These are phyloP conservation scores for Tricholoma sp. DNA, from an alignment of 768 basidiomycete species.

Conservation along the genomic window DNA sequence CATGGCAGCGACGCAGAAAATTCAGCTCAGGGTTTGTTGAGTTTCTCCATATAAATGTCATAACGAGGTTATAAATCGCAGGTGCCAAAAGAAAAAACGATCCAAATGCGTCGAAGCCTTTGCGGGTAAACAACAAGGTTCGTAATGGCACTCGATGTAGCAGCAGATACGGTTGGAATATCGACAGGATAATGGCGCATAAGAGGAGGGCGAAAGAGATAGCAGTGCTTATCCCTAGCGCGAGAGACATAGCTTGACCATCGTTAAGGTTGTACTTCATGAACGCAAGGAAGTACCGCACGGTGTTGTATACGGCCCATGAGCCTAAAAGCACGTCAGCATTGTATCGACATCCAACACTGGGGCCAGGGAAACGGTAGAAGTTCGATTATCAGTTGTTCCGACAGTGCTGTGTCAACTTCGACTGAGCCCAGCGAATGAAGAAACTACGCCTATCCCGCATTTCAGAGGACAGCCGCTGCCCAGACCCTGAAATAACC, in stretches of 20 bases:
- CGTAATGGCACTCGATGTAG: constrained; percentile 25
- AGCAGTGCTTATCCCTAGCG: constrained; percentile 43
- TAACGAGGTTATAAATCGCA: constrained; percentile 48
- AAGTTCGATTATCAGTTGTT: not conserved
- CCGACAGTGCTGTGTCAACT: not conserved
- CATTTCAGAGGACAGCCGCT: not conserved
- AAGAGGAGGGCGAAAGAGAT: constrained; percentile 35
- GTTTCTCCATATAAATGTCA: constrained; percentile 51
- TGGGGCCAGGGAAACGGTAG: not conserved
- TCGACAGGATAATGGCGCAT: constrained; percentile 32
- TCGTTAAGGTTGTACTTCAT: constrained; percentile 31
- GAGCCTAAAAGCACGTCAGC: constrained; percentile 28
- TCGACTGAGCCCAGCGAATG: not conserved
- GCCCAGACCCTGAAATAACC: not conserved
- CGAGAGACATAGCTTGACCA: constrained; percentile 41
- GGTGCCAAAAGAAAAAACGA: constrained; percentile 46
- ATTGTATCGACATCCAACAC: not conserved
- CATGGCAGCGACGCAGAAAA: constrained; percentile 42
- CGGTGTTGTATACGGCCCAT: constrained; percentile 58
- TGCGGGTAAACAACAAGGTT: constrained; percentile 25
- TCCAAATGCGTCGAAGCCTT: constrained; percentile 35
- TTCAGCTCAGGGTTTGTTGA: constrained; percentile 31
- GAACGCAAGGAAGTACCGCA: constrained; percentile 64
- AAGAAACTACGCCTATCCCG: not conserved
- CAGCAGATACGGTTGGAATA: constrained; percentile 34